Evolutionary conservation across 208 protist genomes (phyloP), one percentile per base, ranked within the genome.

Genomic region (Leishmania arabica): DNA sequence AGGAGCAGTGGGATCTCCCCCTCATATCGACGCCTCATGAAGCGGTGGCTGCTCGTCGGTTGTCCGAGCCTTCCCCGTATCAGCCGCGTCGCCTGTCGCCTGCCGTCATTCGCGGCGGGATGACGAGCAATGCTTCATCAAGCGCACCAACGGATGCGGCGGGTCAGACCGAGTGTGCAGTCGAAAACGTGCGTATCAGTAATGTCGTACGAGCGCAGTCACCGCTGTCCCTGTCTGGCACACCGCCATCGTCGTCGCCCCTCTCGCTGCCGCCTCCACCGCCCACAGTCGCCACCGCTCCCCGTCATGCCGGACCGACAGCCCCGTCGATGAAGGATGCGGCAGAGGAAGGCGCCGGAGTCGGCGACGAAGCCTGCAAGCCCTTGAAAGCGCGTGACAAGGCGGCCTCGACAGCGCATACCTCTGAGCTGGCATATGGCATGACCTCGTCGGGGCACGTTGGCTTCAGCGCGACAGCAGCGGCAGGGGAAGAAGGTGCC

Each of bases 181-280:
- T 27, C 1, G 62, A 45, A 21, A 79, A n/a, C 64, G 21, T 31
- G 19, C 15, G 51, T 47, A 15, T 5, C 21, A 62, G 49, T 64
- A 19, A 2, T n/a, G 49, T 51, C 11, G 7, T 45, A 40, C 31
- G 37, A 60, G 72, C 34, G n/a, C 27, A 49, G 42, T 73, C 42
- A 9, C 42, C 68, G 68, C 65, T 47, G 6, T 27, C 65, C 37
- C 65, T 70, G 5, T 70, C 65, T 45, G 65, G 37, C 7, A 45
- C 62, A 37, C 62, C 65, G 65, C 40, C 68, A 49, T 72, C 68
- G 40, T n/a, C 62, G 31, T 68, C 62, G 31, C 11, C 68, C 68
- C 17, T 49, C 19, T 72, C 71, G 31, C n/a, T 21, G 34, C 71
- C 45, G 40, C 45, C 69, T 6, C 71, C 71, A 37, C 71, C 72